Evolutionary conservation across 1,139 yeast species (phyloP).

Genomic region (Sugiyamaella xylanicola): DNA sequence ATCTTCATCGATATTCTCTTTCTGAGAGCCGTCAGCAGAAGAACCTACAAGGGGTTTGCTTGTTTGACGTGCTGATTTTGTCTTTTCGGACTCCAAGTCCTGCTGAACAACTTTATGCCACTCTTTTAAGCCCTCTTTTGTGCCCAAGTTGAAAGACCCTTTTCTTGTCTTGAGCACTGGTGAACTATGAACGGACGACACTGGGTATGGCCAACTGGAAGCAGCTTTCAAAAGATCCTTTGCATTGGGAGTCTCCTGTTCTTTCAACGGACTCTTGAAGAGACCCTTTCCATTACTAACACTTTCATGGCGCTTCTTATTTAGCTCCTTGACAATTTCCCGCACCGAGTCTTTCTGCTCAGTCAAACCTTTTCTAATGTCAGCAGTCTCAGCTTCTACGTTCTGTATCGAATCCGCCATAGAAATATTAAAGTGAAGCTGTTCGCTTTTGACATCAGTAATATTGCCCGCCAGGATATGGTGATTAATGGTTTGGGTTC

Average conservation of each 20-base stretch:
- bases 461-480: background rate
- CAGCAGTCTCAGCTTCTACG: background rate
- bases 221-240: background rate
- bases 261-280: background rate
- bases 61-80: background rate
- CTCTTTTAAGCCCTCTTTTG: conserved; percentile 26
- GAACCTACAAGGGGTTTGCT: background rate
- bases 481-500: background rate
- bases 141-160: conserved; percentile 36
- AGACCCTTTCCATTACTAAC: too few species aligned
- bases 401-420: conserved; percentile 12
- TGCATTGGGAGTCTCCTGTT: background rate
- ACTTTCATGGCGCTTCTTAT: background rate
- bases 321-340: conserved; percentile 1
- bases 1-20: too few species aligned
- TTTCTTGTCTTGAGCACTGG: conserved; percentile 41
- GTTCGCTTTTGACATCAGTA: conserved; percentile 4
- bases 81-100: background rate
- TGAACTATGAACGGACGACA: background rate
- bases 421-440: conserved; percentile 9
- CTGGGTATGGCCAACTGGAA: conserved; percentile 9
- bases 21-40: too few species aligned
- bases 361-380: background rate
- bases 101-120: conserved; percentile 8
- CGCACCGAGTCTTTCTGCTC: conserved; percentile 1